Conservation (phyloP, 225 moss, liverwort and hornwort species). For the Pleurozium schreberi region DNA sequence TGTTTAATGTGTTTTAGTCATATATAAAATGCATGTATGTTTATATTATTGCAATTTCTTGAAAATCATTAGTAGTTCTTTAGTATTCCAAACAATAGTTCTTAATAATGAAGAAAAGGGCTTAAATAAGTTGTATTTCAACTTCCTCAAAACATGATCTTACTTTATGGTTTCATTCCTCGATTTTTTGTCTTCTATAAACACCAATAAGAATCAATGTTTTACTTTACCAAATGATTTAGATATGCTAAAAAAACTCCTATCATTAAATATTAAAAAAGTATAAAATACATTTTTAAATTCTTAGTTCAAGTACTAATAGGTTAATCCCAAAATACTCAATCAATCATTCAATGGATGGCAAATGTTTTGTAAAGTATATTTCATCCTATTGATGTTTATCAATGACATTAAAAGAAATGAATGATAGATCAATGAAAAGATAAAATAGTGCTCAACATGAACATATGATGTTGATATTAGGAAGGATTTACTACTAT, state of each 20-base stretch:
- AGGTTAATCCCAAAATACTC: not conserved
- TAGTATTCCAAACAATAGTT: not conserved
- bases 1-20: not conserved
- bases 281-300: not conserved
- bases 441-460: not conserved
- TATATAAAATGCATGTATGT: no score
- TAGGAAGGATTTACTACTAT: rapidly evolving
- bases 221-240: not conserved
- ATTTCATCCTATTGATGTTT: not conserved
- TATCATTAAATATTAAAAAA: not conserved
- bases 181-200: no score
- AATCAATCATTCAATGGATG: rapidly evolving
- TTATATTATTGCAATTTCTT: not conserved
- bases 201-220: not conserved
- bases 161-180: not conserved
- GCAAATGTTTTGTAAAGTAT: rapidly evolving
- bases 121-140: no score
- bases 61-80: no score
- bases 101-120: not conserved
- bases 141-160: not conserved
- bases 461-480: not conserved
- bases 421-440: not conserved
- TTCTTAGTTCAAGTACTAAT: no score
- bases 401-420: not conserved
- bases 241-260: not conserved